Evolutionary conservation across 257 asterid genomes (phyloP), one percentile per base, ranked within the genome.

Genomic region (Solanum chmielewskii): DNA sequence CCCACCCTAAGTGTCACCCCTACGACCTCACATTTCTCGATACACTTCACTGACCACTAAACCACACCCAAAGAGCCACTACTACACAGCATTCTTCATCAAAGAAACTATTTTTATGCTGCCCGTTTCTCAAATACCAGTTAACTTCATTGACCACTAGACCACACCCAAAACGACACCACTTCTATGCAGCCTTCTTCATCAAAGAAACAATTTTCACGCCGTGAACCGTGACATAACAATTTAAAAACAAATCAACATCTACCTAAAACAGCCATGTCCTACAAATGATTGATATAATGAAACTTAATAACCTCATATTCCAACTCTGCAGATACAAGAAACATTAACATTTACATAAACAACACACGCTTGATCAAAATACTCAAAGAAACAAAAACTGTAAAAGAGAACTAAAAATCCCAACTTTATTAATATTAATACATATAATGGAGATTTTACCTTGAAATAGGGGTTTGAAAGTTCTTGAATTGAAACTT

Each of bases 401-500:
- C 35, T 23, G 33, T 7, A 12, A 76, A 76, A 76, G 12, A 31
- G 83, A 42, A 76, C 5, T 76, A 42, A 76, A 75, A 42, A 41
- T 71, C 15, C 9, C 45, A 71, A 9, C 78, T 33, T 71, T 35
- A 68, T 27, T 27, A 68, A 11, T 12, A 27, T n/a, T 27, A 68
- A 68, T 35, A 35, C 80, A 73, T 45, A 9, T 18, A 80, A 80
- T 81, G 13, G 29, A 78, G 16, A 31, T 59, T 83, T 75, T 60
- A 92, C 97, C 95, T 91, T 91, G 98, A 75, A 76, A 82, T 23
- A 88, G 87, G 80, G 60, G 87, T 69, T 56, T 44, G 73, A 84
- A 77, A 84, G 91, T 90, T 62, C 89, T 90, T 70, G 93, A 88
- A 82, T 78, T 37, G 92, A 85, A 74, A 37, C 49, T 86, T 70